Conservation (phyloP, 2,329 filamentous ascomycete genomes). For the Hortaea werneckii region DNA sequence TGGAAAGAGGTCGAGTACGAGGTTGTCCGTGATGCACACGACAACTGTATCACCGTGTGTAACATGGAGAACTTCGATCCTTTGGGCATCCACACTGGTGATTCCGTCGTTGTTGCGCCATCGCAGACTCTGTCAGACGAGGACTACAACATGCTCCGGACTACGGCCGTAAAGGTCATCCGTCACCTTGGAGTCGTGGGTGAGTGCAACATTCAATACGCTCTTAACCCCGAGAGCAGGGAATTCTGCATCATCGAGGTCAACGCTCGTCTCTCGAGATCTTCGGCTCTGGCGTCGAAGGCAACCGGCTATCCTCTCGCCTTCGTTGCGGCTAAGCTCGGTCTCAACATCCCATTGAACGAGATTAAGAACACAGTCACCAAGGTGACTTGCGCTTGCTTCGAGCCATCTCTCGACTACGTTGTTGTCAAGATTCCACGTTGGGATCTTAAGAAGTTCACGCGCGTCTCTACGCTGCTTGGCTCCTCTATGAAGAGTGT, state of each 20-base stretch:
- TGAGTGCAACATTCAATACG: slow-evolving; percentile 99
- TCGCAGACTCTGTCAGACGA: slow-evolving; percentile 95
- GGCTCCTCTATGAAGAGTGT: slow-evolving; percentile 99
- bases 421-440: slow-evolving; percentile 97
- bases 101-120: slow-evolving; percentile 94
- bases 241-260: slow-evolving; percentile 99
- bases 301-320: slow-evolving; percentile 92
- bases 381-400: slow-evolving; percentile 91
- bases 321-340: slow-evolving; percentile 93
- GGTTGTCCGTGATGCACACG: slow-evolving; percentile 85
- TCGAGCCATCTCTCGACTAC: slow-evolving; percentile 96
- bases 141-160: slow-evolving; percentile 98
- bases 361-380: slow-evolving; percentile 95
- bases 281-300: slow-evolving; percentile 91
- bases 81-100: slow-evolving; percentile 92
- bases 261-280: slow-evolving; percentile 90
- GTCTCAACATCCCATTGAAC: slow-evolving; percentile 87
- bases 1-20: slow-evolving; percentile 99
- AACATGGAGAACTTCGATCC: slow-evolving; percentile 99
- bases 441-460: slow-evolving; percentile 99
- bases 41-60: slow-evolving; percentile 99
- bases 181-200: slow-evolving; percentile 93
- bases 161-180: slow-evolving; percentile 93
- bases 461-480: slow-evolving; percentile 85
- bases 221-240: slow-evolving; percentile 83